These are phyloP conservation scores for Grosmannia serpens DNA, from an alignment of 2,329 filamentous ascomycete species.

Conservation along the genomic window DNA sequence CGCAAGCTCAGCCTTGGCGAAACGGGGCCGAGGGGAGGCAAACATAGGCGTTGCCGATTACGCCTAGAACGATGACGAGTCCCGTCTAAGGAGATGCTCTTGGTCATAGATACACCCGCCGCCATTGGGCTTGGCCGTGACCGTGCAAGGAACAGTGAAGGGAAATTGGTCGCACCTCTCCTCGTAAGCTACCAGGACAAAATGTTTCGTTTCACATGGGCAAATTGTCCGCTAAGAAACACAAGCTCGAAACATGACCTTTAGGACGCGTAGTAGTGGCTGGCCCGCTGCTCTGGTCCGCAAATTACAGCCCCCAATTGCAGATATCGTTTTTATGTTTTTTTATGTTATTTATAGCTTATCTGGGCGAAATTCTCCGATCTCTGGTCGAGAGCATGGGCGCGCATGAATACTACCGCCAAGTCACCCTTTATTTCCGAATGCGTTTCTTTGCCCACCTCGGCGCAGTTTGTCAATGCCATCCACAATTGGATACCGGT, in stretches of 20 bases:
- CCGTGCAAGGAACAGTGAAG: not conserved
- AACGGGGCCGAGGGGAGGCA: not conserved
- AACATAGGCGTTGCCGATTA: not conserved
- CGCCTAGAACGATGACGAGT: not conserved
- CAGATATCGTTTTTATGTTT: too few relatives aligned
- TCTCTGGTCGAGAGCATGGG: too few relatives aligned
- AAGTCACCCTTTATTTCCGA: not conserved
- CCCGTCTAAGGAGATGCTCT: not conserved
- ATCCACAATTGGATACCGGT: not conserved
- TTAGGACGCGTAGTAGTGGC: too few relatives aligned
- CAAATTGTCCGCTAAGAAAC: not conserved
- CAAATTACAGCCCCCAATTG: too few relatives aligned
- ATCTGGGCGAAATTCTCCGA: too few relatives aligned
- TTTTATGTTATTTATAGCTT: too few relatives aligned
- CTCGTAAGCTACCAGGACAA: not conserved
- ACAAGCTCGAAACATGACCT: too few relatives aligned
- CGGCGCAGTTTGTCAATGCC: not conserved
- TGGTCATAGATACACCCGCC: not conserved
- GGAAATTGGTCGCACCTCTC: not conserved
- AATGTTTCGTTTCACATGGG: not conserved
- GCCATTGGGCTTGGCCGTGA: not conserved
- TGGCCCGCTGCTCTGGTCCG: too few relatives aligned
- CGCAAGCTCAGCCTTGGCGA: constrained; percentile 1
- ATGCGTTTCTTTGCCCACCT: not conserved
- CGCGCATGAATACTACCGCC: too few relatives aligned